These are phyloP conservation scores for Piloderma croceum DNA, from an alignment of 768 basidiomycete genomes.

Conservation along the genomic window DNA sequence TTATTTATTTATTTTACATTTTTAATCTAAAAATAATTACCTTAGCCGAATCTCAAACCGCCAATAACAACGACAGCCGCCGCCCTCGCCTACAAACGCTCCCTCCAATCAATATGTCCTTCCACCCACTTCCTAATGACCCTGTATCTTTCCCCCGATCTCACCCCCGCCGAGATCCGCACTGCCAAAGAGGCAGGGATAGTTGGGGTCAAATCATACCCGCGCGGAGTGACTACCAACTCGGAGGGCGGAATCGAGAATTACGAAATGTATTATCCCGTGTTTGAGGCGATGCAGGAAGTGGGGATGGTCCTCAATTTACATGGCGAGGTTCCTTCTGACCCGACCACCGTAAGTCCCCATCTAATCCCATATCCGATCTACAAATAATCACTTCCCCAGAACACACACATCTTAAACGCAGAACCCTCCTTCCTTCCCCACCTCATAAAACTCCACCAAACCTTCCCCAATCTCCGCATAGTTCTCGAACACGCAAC, in stretches of 20 bases:
- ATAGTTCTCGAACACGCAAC: constrained; percentile 98
- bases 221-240: constrained; percentile 95
- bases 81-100: constrained; percentile 74
- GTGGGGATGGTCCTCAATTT: constrained; percentile 92
- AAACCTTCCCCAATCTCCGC: constrained; percentile 78
- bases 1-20: constrained; percentile 1
- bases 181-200: constrained; percentile 86
- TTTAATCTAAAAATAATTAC: constrained; percentile 7
- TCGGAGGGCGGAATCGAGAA: constrained; percentile 95
- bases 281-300: constrained; percentile 92
- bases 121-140: constrained; percentile 90
- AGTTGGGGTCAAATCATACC: constrained; percentile 90
- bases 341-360: constrained; percentile 46
- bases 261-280: constrained; percentile 87
- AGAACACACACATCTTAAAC: constrained; percentile 92
- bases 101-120: constrained; percentile 71
- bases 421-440: constrained; percentile 88
- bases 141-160: constrained; percentile 85
- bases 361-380: constrained; percentile 1
- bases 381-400: background rate
- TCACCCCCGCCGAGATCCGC: constrained; percentile 85
- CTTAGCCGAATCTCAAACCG: constrained; percentile 86
- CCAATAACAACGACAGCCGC: constrained; percentile 79
- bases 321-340: constrained; percentile 96
- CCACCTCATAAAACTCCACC: constrained; percentile 77